These are phyloP conservation scores for Ogataea salicorniae DNA, from an alignment of 805 yeast species.

Conservation along the genomic window DNA sequence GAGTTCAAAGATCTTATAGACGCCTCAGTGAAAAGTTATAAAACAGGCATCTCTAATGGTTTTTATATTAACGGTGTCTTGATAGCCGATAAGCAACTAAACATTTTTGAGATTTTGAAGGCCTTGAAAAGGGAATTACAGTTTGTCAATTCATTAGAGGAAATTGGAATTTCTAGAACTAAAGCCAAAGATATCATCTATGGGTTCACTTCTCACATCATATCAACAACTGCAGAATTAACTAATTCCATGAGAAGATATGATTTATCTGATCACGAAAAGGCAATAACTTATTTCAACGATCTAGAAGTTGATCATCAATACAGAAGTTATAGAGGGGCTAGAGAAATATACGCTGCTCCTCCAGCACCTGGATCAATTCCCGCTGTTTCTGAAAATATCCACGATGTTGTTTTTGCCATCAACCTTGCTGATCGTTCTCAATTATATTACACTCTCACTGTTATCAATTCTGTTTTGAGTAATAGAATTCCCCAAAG, in stretches of 20 bases:
- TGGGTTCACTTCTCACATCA: slow-evolving; percentile 31
- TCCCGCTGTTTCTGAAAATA: slow-evolving; percentile 67
- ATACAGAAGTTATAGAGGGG: slow-evolving; percentile 42
- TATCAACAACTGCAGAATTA: slow-evolving; percentile 6
- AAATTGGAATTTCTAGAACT: slow-evolving; percentile 30
- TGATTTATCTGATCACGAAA: slow-evolving; percentile 14
- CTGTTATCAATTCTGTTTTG: slow-evolving; percentile 46
- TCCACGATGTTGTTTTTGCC: slow-evolving; percentile 68
- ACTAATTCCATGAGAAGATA: slow-evolving; percentile 17
- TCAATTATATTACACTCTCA: slow-evolving; percentile 46
- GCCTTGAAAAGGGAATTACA: slow-evolving; percentile 33
- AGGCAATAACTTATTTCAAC: slow-evolving; percentile 63
- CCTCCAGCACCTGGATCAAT: slow-evolving; percentile 49
- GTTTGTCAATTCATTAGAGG: slow-evolving; percentile 14
- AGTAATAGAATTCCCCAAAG: slow-evolving; percentile 67
- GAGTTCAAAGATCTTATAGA: neutral
- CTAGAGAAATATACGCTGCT: slow-evolving; percentile 43
- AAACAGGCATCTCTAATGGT: slow-evolving; percentile 32
- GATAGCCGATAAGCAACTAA: slow-evolving; percentile 40
- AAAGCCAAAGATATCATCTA: slow-evolving; percentile 35
- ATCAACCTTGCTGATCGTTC: slow-evolving; percentile 51
- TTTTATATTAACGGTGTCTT: slow-evolving; percentile 69
- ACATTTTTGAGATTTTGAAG: slow-evolving; percentile 37
- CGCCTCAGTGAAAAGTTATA: slow-evolving; percentile 2
- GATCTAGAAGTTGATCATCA: slow-evolving; percentile 61